These are phyloP conservation scores for Lodderomyces orthopsilosis DNA, from an alignment of 1,139 yeast genomes.

Conservation along the genomic window DNA sequence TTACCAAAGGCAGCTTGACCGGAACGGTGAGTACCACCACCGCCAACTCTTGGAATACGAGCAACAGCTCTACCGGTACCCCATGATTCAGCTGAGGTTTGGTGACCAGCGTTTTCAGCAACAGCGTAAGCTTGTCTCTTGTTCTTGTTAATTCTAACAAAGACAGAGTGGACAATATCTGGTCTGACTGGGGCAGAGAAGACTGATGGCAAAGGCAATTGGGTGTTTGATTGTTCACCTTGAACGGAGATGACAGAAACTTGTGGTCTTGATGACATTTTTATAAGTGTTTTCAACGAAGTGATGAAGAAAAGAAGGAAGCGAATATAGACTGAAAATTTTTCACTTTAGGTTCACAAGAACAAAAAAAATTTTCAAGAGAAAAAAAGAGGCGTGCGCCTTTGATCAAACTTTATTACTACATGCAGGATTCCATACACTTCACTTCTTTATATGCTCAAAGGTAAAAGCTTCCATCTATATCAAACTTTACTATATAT, in stretches of 20 bases:
- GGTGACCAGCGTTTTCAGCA: slow-evolving; percentile 98
- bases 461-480: neutral
- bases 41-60: slow-evolving; percentile 99
- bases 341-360: slow-evolving; percentile 4
- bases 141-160: slow-evolving; percentile 99
- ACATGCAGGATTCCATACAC: slow-evolving; percentile 6
- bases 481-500: neutral
- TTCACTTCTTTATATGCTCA: too few species aligned
- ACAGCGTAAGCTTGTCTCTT: slow-evolving; percentile 99
- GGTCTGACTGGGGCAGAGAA: slow-evolving; percentile 99
- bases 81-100: slow-evolving; percentile 99
- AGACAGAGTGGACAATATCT: slow-evolving; percentile 97
- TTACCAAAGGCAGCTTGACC: slow-evolving; percentile 99
- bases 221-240: slow-evolving; percentile 84
- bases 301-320: slow-evolving; percentile 23
- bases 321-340: slow-evolving; percentile 11
- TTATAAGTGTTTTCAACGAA: slow-evolving; percentile 18
- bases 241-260: slow-evolving; percentile 88
- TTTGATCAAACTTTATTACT: neutral
- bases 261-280: slow-evolving; percentile 89
- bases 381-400: neutral
- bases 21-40: slow-evolving; percentile 99
- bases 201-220: slow-evolving; percentile 96
- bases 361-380: slow-evolving; percentile 1
- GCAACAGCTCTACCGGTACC: slow-evolving; percentile 99